Conservation (phyloP, 2,329 filamentous ascomycete genomes). For the Hysterium pulicare region DNA sequence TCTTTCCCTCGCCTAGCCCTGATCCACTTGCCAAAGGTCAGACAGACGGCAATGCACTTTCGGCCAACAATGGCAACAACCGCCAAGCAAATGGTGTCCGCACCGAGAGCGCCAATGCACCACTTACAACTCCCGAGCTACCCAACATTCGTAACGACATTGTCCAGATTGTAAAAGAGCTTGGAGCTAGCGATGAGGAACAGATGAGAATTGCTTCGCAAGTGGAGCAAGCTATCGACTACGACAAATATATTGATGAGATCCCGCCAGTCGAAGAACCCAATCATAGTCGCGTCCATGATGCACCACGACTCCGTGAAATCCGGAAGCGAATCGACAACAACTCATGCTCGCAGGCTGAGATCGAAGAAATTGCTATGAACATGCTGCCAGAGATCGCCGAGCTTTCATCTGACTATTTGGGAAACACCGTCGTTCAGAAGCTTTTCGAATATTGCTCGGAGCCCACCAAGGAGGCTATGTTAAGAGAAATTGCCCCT, state of each 20-base stretch:
- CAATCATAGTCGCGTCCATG: constrained; percentile 82
- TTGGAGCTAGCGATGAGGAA: constrained; percentile 82
- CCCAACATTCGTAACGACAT: constrained; percentile 80
- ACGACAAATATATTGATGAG: constrained; percentile 69
- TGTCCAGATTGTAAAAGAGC: constrained; percentile 77
- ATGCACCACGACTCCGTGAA: constrained; percentile 90
- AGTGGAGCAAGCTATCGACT: constrained; percentile 75
- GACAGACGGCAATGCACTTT: constrained; percentile 35
- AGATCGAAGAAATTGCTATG: constrained; percentile 88
- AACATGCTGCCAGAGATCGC: constrained; percentile 97
- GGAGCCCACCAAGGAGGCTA: constrained; percentile 82
- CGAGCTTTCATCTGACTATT: constrained; percentile 90
- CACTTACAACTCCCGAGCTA: constrained; percentile 68
- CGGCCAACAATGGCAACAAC: constrained; percentile 36
- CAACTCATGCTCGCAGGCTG: constrained; percentile 75
- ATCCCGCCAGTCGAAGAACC: constrained; percentile 88
- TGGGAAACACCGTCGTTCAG: constrained; percentile 98
- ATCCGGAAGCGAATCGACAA: constrained; percentile 98
- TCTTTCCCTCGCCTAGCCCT: constrained; percentile 87
- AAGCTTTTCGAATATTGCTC: constrained; percentile 97
- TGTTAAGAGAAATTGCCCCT: constrained; percentile 83
- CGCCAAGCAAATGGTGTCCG: constrained; percentile 32
- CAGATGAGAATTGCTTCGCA: constrained; percentile 66
- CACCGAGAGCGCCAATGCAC: constrained; percentile 47
- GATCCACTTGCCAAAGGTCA: constrained; percentile 67